These are phyloP conservation scores for Hordeum marinum DNA, from an alignment of 176 grass and related monocot genomes.

Conservation along the genomic window DNA sequence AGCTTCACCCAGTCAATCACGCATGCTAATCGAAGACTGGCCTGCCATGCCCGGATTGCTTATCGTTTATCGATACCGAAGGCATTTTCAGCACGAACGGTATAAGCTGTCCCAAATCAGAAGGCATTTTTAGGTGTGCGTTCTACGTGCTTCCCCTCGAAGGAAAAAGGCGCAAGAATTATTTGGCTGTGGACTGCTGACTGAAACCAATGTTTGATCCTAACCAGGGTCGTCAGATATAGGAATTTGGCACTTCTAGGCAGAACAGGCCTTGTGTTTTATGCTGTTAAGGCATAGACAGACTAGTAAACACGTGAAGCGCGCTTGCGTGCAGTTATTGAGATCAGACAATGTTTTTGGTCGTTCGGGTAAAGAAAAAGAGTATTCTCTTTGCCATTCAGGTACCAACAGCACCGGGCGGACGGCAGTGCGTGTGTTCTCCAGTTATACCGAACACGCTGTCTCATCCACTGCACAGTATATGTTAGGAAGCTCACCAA, in stretches of 20 bases:
- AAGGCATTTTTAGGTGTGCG: neutral
- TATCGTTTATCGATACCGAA: too few species aligned
- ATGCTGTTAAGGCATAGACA: neutral
- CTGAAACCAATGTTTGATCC: neutral
- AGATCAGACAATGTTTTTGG: neutral
- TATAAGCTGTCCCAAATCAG: too few species aligned
- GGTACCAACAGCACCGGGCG: too few species aligned
- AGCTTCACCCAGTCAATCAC: neutral
- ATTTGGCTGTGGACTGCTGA: neutral
- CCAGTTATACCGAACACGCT: neutral
- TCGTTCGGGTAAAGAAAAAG: neutral
- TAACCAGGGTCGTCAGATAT: neutral
- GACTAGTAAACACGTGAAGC: neutral
- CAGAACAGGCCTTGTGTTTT: neutral
- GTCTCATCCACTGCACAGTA: neutral
- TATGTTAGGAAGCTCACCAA: neutral
- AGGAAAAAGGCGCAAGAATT: neutral
- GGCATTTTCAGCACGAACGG: too few species aligned
- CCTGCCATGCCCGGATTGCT: neutral
- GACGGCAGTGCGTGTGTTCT: neutral
- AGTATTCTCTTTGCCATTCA: neutral
- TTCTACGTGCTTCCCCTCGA: neutral
- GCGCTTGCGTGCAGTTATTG: neutral
- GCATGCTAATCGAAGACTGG: neutral
- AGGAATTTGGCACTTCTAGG: neutral